Evolutionary conservation across 371 early-diverging fungal genomes (phyloP).

Genomic region (Ordospora pajunii): DNA sequence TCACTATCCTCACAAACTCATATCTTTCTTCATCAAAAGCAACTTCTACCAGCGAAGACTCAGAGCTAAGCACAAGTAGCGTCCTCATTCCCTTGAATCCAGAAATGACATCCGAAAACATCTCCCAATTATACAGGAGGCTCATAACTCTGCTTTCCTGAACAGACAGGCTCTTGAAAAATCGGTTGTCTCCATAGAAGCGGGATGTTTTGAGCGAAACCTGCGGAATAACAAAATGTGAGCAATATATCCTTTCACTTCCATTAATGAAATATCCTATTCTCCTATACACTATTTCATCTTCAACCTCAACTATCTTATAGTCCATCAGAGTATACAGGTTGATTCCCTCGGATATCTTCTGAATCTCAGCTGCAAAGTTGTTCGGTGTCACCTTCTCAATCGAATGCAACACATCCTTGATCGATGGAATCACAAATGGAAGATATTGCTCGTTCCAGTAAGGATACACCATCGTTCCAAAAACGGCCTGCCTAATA

Average conservation of each 20-base stretch:
- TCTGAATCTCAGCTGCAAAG: constrained; percentile 1
- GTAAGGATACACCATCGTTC: constrained; percentile 51
- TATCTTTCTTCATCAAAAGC: constrained; percentile 13
- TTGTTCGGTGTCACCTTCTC: constrained; percentile 29
- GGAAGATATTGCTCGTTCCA: constrained; percentile 54
- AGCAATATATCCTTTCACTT: constrained; percentile 11
- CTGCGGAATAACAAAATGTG: constrained; percentile 24
- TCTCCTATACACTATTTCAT: constrained; percentile 31
- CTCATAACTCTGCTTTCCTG: constrained; percentile 38
- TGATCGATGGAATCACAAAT: constrained; percentile 44
- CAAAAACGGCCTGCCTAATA: constrained; percentile 32
- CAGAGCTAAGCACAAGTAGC: constrained; percentile 2
- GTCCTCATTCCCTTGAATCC: constrained; percentile 32
- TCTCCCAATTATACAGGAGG: constrained; percentile 8
- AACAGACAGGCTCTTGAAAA: constrained; percentile 23
- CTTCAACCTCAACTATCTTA: constrained; percentile 35
- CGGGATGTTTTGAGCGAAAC: neutral
- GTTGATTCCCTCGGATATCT: constrained; percentile 31
- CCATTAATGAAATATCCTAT: constrained; percentile 49
- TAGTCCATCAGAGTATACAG: constrained; percentile 48
- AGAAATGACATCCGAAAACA: constrained; percentile 49
- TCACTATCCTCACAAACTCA: constrained; percentile 50
- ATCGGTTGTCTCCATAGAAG: constrained; percentile 31
- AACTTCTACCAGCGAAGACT: constrained; percentile 33
- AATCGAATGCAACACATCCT: constrained; percentile 25